Evolutionary conservation across 2,329 filamentous ascomycete species (phyloP), one percentile per base, ranked within the genome.

Genomic region (Ceratocystis huliohia): DNA sequence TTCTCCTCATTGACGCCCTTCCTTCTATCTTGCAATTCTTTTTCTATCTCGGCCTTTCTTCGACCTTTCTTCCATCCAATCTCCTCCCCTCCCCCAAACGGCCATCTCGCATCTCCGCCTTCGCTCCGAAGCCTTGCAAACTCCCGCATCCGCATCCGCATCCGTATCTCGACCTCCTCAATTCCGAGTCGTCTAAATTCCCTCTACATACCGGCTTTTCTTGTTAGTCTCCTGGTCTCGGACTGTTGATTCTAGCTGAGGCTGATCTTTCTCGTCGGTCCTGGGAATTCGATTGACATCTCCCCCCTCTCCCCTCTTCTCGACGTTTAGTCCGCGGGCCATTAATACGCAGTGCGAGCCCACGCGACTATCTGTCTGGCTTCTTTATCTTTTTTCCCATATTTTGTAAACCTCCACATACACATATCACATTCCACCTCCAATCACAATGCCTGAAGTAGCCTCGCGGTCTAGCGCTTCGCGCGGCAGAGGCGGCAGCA

Each of bases 401-500:
- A 15, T 59, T 63, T 63, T 48, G 46, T 48, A 45, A 61, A 76
- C 72, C 73, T 74, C 73, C 45, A 59, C 74, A 74, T 75, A 76
- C 74, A 64, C 65, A 65, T 71, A 71, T 71, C 73, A 75, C 46
- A 63, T 30, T 50, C 10, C 15, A 10, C 53, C 61, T 37, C 45
- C 59, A 44, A 56, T 44, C 66, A 66, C 33, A 80, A 97, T 97
- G 94, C 96, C 94, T 84, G 93, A 97, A 84, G 85, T 89, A 80
- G 88, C 91, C 82, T 84, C 88, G 79, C 85, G 92, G 83, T 84
- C 88, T 76, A 83, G 86, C 77, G 86, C 89, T 79, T 78, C 86
- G 81, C 90, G 93, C 80, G 92, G 93, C 79, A 88, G 94, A 84
- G 91, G 90, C 80, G 88, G 91, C 76, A 84, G 87, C 78, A 88